Conservation (phyloP, 805 yeast genomes). For the Candida maesae region DNA sequence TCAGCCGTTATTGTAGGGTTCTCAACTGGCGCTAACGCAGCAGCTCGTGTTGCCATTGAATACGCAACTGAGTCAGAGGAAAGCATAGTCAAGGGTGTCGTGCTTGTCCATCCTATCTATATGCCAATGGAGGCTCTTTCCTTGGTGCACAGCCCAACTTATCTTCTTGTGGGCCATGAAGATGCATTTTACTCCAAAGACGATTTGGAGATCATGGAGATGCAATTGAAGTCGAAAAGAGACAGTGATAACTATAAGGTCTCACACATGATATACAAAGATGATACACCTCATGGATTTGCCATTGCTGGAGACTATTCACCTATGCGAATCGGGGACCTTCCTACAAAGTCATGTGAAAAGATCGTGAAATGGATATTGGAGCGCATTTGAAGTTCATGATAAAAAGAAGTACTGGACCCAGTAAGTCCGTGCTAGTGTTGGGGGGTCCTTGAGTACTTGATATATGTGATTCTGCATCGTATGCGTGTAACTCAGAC, state of each 20-base stretch:
- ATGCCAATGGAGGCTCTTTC: constrained; percentile 19
- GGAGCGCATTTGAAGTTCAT: constrained; percentile 15
- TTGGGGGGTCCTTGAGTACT: too few species aligned
- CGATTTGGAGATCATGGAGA: constrained; percentile 11
- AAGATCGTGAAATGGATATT: constrained; percentile 22
- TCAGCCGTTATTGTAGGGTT: constrained; percentile 23
- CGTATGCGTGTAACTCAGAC: too few species aligned
- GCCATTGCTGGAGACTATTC: constrained; percentile 39
- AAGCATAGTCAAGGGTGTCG: constrained; percentile 16
- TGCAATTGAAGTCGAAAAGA: constrained; percentile 10
- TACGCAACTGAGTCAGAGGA: constrained; percentile 4
- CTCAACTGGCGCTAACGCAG: constrained; percentile 25
- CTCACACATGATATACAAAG: constrained; percentile 21
- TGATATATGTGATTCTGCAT: too few species aligned
- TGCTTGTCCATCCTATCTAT: constrained; percentile 24
- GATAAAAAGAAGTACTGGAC: too few species aligned
- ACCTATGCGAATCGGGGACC: constrained; percentile 28
- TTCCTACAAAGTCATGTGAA: constrained; percentile 25
- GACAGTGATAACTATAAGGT: constrained; percentile 12
- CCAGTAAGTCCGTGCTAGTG: too few species aligned
- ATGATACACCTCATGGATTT: constrained; percentile 37
- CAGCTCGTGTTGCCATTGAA: constrained; percentile 21
- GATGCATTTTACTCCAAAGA: constrained; percentile 17
- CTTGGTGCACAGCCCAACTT: constrained; percentile 11
- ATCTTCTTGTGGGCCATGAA: constrained; percentile 18